These are phyloP conservation scores for Hypomontagnella monticulosa DNA, from an alignment of 495 filamentous ascomycete genomes.

Conservation along the genomic window DNA sequence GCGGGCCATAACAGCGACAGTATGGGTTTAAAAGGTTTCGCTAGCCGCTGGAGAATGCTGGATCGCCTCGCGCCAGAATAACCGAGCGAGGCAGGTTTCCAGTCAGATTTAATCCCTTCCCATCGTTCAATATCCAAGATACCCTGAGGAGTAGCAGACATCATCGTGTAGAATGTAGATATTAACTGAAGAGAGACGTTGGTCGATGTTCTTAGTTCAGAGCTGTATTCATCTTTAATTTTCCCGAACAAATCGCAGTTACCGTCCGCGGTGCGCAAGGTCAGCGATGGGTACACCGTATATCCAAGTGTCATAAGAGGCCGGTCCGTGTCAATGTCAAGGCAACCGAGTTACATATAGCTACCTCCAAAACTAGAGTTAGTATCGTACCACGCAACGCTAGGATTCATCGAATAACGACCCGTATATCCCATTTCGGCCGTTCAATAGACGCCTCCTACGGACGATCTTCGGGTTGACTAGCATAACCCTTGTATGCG, in stretches of 20 bases:
- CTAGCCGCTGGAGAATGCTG: slow-evolving; percentile 5
- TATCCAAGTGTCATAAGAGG: no score
- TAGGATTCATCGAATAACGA: no score
- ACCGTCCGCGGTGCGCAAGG: neutral
- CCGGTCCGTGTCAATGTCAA: no score
- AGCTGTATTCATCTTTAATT: no score
- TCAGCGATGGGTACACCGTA: neutral
- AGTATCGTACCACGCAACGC: no score
- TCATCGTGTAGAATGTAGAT: neutral
- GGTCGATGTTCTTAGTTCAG: no score
- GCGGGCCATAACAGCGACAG: neutral
- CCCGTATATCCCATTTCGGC: no score
- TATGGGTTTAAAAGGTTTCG: slow-evolving; percentile 13
- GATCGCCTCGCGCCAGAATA: neutral
- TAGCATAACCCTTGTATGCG: neutral
- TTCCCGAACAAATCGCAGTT: no score
- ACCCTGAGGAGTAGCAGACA: slow-evolving; percentile 1
- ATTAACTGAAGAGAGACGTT: neutral
- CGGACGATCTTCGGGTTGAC: neutral
- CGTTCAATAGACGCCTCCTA: neutral
- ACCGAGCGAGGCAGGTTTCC: slow-evolving; percentile 13
- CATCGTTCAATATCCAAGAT: slow-evolving; percentile 23
- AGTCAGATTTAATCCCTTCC: slow-evolving; percentile 30
- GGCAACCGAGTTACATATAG: no score
- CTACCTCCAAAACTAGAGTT: no score